Conservation (phyloP, 164 flowering plant species). For the Buxus sempervirens region DNA sequence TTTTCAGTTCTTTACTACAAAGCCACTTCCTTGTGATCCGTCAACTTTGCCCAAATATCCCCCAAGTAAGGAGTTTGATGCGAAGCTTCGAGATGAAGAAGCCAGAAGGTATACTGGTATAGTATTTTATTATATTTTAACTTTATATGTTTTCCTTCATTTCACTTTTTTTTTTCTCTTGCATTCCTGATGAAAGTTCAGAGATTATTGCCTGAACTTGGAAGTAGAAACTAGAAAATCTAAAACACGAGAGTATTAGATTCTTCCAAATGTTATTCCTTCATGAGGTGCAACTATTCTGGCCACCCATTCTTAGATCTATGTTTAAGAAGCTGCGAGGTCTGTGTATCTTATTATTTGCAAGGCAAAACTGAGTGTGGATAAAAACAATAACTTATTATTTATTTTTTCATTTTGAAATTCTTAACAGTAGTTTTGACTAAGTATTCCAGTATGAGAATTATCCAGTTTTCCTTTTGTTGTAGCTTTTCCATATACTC, state of each 20-base stretch:
- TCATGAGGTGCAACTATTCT: not conserved
- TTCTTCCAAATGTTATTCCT: not conserved
- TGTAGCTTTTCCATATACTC: too few relatives aligned
- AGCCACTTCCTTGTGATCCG: constrained; percentile 75
- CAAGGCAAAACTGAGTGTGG: too few relatives aligned
- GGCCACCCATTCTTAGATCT: not conserved
- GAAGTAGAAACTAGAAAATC: too few relatives aligned
- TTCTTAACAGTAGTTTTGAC: too few relatives aligned
- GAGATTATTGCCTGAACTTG: not conserved
- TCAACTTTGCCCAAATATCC: constrained; percentile 84
- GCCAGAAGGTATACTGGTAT: constrained; percentile 50
- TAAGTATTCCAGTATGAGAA: too few relatives aligned
- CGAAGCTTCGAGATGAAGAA: constrained; percentile 70
- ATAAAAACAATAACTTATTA: too few relatives aligned
- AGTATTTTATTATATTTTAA: not conserved
- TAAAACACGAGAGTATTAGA: too few relatives aligned
- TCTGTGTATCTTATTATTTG: not conserved
- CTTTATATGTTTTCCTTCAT: not conserved
- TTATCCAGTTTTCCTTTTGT: too few relatives aligned
- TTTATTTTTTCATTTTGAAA: too few relatives aligned
- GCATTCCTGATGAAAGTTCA: not conserved
- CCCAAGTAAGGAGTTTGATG: constrained; percentile 84
- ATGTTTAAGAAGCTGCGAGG: not conserved
- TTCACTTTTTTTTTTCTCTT: not conserved
- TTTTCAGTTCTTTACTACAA: constrained; percentile 71